Conservation (phyloP, 2,329 filamentous ascomycete genomes). For the Coniochaeta hoffmannii region DNA sequence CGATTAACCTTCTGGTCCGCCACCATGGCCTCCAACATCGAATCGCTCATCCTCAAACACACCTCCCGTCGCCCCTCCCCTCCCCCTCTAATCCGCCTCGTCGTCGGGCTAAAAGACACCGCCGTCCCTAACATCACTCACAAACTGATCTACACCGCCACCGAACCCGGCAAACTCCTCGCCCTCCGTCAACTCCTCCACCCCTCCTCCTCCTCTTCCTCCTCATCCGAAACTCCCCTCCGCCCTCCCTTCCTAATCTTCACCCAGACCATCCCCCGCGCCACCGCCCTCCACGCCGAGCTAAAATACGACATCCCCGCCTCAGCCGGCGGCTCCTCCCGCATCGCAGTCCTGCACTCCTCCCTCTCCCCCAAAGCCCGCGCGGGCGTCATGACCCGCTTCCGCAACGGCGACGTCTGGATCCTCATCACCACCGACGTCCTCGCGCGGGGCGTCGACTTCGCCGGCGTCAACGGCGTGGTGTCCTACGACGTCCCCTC, state of each 20-base stretch:
- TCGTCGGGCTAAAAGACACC: slow-evolving; percentile 94
- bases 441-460: slow-evolving; percentile 86
- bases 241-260: slow-evolving; percentile 91
- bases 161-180: slow-evolving; percentile 87
- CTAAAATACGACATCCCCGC: slow-evolving; percentile 90
- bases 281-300: slow-evolving; percentile 79
- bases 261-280: slow-evolving; percentile 89
- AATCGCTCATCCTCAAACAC: slow-evolving; percentile 67
- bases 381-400: slow-evolving; percentile 76
- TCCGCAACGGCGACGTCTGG: slow-evolving; percentile 91
- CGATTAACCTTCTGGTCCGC: slow-evolving; percentile 86
- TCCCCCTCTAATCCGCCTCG: slow-evolving; percentile 66
- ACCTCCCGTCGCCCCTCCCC: slow-evolving; percentile 34
- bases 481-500: slow-evolving; percentile 96
- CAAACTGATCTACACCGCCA: slow-evolving; percentile 82
- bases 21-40: slow-evolving; percentile 91
- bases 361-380: slow-evolving; percentile 71
- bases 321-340: slow-evolving; percentile 73
- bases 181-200: slow-evolving; percentile 84
- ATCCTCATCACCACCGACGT: slow-evolving; percentile 94
- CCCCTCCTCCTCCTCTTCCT: slow-evolving; percentile 51
- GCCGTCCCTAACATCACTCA: slow-evolving; percentile 89
- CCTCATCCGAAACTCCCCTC: slow-evolving; percentile 46
- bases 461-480: slow-evolving; percentile 89
- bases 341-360: slow-evolving; percentile 87